phyloP scores from a whole-genome alignment of 108 stramenopile genomes.

The Chaetoceros muelleri region DNA sequence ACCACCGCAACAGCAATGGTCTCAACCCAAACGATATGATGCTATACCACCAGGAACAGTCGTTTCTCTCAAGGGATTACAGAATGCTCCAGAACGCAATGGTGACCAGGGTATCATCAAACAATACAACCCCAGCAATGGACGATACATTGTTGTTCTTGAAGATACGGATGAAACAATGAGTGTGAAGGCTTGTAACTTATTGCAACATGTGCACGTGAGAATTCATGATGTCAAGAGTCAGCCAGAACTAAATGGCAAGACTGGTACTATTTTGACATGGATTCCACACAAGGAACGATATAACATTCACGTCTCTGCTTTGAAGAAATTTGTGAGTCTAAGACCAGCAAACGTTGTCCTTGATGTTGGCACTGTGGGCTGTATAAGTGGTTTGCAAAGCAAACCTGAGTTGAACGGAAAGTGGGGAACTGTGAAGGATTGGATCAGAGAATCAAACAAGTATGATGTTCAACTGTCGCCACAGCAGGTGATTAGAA shows the following conservation, averaged over 20 bases:
- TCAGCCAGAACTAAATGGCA: slow-evolving; percentile 66
- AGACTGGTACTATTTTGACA: slow-evolving; percentile 67
- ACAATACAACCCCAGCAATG: slow-evolving; percentile 45
- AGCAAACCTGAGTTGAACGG: slow-evolving; percentile 79
- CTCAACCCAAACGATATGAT: slow-evolving; percentile 45
- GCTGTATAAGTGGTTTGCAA: slow-evolving; percentile 49
- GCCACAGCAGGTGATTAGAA: slow-evolving; percentile 49
- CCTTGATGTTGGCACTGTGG: slow-evolving; percentile 64
- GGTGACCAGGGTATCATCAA: slow-evolving; percentile 73
- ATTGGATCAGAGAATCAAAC: slow-evolving; percentile 49
- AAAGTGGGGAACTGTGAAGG: slow-evolving; percentile 76
- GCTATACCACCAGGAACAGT: slow-evolving; percentile 73
- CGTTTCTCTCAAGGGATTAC: slow-evolving; percentile 64
- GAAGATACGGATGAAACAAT: slow-evolving; percentile 77
- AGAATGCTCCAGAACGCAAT: slow-evolving; percentile 58
- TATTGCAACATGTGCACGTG: slow-evolving; percentile 80
- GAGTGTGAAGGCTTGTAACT: slow-evolving; percentile 67
- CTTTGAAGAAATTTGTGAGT: slow-evolving; percentile 42
- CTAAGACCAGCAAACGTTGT: slow-evolving; percentile 72
- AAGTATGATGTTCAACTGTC: slow-evolving; percentile 82
- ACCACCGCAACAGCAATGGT: slow-evolving; percentile 11
- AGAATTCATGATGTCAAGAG: slow-evolving; percentile 61
- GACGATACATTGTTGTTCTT: slow-evolving; percentile 58
- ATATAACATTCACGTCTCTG: slow-evolving; percentile 72
- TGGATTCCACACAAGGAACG: slow-evolving; percentile 64